Conservation (phyloP, 2,329 filamentous ascomycete genomes). For the Ophiosphaerella korrae region DNA sequence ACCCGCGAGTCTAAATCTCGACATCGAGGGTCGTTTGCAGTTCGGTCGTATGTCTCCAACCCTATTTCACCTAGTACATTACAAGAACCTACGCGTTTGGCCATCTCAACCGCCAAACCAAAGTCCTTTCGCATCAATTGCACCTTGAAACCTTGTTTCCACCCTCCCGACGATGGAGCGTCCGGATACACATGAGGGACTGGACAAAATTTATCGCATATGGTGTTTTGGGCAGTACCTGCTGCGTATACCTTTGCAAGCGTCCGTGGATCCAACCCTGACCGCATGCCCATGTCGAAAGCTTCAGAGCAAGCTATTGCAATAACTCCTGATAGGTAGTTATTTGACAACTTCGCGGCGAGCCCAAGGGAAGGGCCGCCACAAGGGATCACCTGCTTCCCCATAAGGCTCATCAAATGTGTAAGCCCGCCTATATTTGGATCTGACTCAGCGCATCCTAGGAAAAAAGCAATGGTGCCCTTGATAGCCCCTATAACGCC, state of each 20-base stretch:
- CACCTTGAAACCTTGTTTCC: conserved; percentile 62
- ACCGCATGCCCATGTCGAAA: conserved; percentile 64
- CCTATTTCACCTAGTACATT: conserved; percentile 58
- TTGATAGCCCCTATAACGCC: conserved; percentile 59
- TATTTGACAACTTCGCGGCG: conserved; percentile 65
- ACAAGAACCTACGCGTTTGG: conserved; percentile 57
- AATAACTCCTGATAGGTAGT: conserved; percentile 65
- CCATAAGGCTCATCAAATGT: conserved; percentile 58
- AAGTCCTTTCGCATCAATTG: conserved; percentile 67
- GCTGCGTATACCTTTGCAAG: conserved; percentile 59
- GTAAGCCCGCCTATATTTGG: conserved; percentile 52
- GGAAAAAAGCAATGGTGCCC: conserved; percentile 61
- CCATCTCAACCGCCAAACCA: conserved; percentile 59
- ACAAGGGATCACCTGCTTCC: conserved; percentile 60
- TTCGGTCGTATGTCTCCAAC: conserved; percentile 58
- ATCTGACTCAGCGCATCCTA: conserved; percentile 55
- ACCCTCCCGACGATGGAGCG: conserved; percentile 56
- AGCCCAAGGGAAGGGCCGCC: conserved; percentile 62
- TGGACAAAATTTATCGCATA: conserved; percentile 58
- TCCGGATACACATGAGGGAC: conserved; percentile 57
- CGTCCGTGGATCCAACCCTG: conserved; percentile 61
- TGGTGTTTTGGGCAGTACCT: conserved; percentile 59
- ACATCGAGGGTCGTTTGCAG: conserved; percentile 58
- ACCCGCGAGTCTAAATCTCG: conserved; percentile 62
- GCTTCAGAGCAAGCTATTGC: conserved; percentile 64